Percentiles rank a stretch among this genome's conserved stretches.
Evolutionary conservation across 2,329 filamentous ascomycete species (phyloP).

Genomic region (Epichloe amarillans): DNA sequence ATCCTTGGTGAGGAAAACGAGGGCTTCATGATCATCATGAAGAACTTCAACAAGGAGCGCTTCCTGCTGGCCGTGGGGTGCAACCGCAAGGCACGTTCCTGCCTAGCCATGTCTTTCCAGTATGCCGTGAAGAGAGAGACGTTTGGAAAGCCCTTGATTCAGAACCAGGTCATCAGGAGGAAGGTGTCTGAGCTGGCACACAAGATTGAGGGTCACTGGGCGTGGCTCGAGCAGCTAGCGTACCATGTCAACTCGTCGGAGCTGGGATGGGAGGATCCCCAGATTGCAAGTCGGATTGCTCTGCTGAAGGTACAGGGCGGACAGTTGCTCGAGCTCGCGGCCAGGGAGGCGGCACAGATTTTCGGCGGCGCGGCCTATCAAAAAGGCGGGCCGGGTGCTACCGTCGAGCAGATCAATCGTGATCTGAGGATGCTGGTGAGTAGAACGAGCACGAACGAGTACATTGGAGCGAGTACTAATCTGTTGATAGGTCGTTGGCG

Average conservation of each 20-base stretch:
- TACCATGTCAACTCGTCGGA: constrained; percentile 31
- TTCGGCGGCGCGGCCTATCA: constrained; percentile 40
- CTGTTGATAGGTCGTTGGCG: constrained; percentile 32
- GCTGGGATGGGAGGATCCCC: constrained; percentile 17
- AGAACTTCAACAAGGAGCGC: constrained; percentile 43
- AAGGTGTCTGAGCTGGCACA: constrained; percentile 47
- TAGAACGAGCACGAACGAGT: neutral
- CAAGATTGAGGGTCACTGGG: constrained; percentile 46
- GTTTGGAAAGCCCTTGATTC: constrained; percentile 44
- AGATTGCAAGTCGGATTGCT: constrained; percentile 18
- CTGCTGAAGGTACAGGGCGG: constrained; percentile 35
- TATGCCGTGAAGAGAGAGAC: constrained; percentile 41
- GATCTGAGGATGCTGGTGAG: constrained; percentile 27
- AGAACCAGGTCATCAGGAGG: constrained; percentile 43
- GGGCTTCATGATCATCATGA: constrained; percentile 45
- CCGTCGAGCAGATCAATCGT: constrained; percentile 39
- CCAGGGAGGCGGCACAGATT: constrained; percentile 39
- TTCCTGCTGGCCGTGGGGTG: constrained; percentile 43
- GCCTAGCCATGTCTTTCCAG: constrained; percentile 36
- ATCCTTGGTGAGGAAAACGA: constrained; percentile 36
- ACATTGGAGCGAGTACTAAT: constrained; percentile 1
- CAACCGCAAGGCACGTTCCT: constrained; percentile 44
- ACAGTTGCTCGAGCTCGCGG: constrained; percentile 33
- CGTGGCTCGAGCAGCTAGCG: constrained; percentile 48
- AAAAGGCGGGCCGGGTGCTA: constrained; percentile 29